Percentiles rank a stretch among this genome's conserved stretches.
These are phyloP conservation scores for Pisolithus microcarpus DNA, from an alignment of 768 basidiomycete species.

Conservation along the genomic window DNA sequence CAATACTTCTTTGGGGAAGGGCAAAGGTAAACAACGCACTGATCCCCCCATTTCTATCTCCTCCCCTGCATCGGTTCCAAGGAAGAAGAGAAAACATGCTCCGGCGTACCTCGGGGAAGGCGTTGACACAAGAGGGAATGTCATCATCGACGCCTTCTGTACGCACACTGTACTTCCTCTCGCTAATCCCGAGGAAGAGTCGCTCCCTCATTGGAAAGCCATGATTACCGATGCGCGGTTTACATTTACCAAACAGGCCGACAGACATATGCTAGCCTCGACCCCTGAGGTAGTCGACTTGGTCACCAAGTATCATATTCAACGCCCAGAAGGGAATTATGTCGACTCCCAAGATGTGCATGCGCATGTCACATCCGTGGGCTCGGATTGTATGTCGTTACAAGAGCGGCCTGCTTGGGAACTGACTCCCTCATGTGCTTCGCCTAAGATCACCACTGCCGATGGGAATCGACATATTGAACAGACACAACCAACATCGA, in stretches of 20 bases:
- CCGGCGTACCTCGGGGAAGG: neutral
- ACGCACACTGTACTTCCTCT: conserved; percentile 10
- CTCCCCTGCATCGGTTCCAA: neutral
- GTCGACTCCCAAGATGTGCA: neutral
- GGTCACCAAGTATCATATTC: neutral
- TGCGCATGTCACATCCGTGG: conserved; percentile 5
- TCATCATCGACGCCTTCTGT: conserved; percentile 8
- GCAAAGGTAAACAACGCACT: conserved; percentile 21
- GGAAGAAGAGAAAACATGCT: neutral
- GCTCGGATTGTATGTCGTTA: conserved; percentile 5
- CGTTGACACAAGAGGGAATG: neutral
- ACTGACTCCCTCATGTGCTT: conserved; percentile 2
- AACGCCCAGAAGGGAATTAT: conserved; percentile 2
- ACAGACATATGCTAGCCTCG: conserved; percentile 9
- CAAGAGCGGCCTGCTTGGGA: conserved; percentile 13
- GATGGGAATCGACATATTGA: neutral
- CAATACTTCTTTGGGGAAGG: neutral
- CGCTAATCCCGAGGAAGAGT: conserved; percentile 9
- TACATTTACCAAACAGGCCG: conserved; percentile 15
- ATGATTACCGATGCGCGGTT: conserved; percentile 19
- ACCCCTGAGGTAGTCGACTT: conserved; percentile 7
- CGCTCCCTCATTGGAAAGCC: conserved; percentile 10
- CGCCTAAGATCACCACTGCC: neutral
- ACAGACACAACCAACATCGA: neutral
- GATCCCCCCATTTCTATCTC: neutral